A percentile compares a stretch with the other conserved stretches of the same genome.
Evolutionary conservation across 2,329 filamentous ascomycete genomes (phyloP).

Genomic region (Teratosphaeria gauchensis): DNA sequence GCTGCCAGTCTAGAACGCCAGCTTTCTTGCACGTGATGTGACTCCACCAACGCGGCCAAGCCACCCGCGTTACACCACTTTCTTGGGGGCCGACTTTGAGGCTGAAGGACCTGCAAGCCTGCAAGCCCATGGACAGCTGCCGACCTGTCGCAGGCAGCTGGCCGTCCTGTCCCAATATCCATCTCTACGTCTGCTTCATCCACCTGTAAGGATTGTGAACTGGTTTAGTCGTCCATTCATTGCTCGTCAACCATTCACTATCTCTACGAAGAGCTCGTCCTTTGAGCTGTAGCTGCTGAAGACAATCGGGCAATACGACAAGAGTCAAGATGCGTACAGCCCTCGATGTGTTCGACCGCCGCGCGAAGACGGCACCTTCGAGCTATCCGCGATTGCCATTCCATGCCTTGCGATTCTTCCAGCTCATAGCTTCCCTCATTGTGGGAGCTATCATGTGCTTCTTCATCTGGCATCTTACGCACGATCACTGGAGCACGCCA

Average conservation of each 20-base stretch:
- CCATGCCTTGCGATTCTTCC: conserved; percentile 32
- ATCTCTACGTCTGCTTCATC: background rate
- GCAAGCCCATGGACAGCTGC: background rate
- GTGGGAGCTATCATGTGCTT: conserved; percentile 46
- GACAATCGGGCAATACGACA: background rate
- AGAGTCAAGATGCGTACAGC: background rate
- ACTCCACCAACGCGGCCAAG: background rate
- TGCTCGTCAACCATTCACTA: background rate
- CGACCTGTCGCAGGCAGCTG: background rate
- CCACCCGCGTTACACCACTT: background rate
- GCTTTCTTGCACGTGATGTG: background rate
- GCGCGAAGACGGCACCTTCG: conserved; percentile 30
- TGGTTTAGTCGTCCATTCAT: background rate
- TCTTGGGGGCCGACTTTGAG: background rate
- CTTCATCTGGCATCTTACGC: conserved; percentile 46
- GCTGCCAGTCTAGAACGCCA: too few species aligned
- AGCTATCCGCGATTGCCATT: conserved; percentile 36
- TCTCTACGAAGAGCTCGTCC: background rate
- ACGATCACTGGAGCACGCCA: conserved; percentile 43
- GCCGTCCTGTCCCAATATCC: background rate
- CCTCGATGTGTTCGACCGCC: conserved; percentile 16
- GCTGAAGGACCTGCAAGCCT: background rate
- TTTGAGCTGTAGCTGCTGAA: background rate
- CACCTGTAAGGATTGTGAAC: background rate
- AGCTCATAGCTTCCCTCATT: conserved; percentile 37